Conservation (phyloP, 2,329 filamentous ascomycete genomes). For the Pseudogymnoascus sp. region DNA sequence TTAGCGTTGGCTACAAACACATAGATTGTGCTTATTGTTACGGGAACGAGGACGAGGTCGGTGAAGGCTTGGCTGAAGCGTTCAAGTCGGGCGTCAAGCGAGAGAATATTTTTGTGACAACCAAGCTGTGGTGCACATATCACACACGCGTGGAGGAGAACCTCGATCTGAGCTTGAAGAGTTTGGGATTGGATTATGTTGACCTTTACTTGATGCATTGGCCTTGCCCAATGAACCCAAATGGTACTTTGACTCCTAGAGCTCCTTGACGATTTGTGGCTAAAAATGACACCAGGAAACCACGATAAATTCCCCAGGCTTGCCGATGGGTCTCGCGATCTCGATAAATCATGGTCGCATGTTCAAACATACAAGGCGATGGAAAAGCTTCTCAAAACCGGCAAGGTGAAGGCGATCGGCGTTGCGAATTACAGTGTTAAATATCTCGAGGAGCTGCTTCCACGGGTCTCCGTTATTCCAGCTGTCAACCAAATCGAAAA, state of each 20-base stretch:
- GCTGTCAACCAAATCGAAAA: slow-evolving; percentile 54
- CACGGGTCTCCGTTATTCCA: slow-evolving; percentile 39
- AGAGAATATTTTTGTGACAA: slow-evolving; percentile 31
- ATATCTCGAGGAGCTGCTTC: slow-evolving; percentile 31
- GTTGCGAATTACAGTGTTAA: slow-evolving; percentile 32
- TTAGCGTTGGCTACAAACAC: slow-evolving; percentile 45
- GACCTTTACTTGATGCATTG: slow-evolving; percentile 47
- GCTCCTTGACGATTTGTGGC: not conserved
- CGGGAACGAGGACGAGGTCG: slow-evolving; percentile 76
- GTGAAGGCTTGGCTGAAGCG: slow-evolving; percentile 65
- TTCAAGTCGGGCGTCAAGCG: slow-evolving; percentile 49
- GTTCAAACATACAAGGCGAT: slow-evolving; percentile 41
- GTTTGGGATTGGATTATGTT: slow-evolving; percentile 41
- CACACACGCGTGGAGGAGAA: slow-evolving; percentile 35
- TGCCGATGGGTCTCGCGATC: slow-evolving; percentile 25
- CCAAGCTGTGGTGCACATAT: slow-evolving; percentile 34
- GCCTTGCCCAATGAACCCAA: slow-evolving; percentile 59
- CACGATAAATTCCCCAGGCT: slow-evolving; percentile 12
- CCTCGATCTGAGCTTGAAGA: slow-evolving; percentile 21
- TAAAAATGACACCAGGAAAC: slow-evolving; percentile 13
- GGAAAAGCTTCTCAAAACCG: slow-evolving; percentile 38
- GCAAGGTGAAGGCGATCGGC: slow-evolving; percentile 42
- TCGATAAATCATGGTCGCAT: slow-evolving; percentile 12
- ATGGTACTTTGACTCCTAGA: slow-evolving; percentile 34
- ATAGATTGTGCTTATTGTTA: slow-evolving; percentile 61